A percentile compares a stretch with the other conserved stretches of the same genome.
Evolutionary conservation across 495 filamentous ascomycete species (phyloP).

Genomic region (Penicillium pulvis): DNA sequence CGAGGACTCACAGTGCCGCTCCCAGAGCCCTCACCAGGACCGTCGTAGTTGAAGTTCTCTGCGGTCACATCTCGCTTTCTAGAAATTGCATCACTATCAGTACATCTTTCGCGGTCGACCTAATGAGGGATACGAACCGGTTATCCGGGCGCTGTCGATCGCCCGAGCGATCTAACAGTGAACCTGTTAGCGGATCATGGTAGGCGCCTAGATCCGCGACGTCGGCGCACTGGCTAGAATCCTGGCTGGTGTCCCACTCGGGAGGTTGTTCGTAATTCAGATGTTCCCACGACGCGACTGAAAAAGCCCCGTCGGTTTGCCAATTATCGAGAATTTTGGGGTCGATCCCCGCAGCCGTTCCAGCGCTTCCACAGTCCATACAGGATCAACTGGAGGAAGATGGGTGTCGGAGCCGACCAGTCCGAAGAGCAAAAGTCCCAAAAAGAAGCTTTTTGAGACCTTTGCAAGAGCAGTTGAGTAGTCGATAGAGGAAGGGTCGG

Average conservation of each 20-base stretch:
- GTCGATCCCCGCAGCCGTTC: conserved; percentile 50
- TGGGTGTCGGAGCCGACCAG: conserved; percentile 16
- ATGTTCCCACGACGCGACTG: conserved; percentile 46
- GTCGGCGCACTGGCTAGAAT: conserved; percentile 46
- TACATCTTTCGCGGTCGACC: not conserved
- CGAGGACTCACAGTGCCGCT: conserved; percentile 47
- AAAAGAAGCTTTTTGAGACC: conserved; percentile 13
- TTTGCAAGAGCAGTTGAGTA: conserved; percentile 22
- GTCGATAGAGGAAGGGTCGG: not conserved
- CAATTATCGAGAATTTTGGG: conserved; percentile 52
- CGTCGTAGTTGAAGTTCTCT: conserved; percentile 40
- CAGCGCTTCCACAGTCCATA: conserved; percentile 50
- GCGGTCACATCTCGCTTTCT: conserved; percentile 33
- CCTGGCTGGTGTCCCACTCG: conserved; percentile 50
- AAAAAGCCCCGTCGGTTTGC: conserved; percentile 43
- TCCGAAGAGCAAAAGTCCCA: conserved; percentile 6
- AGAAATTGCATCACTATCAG: not conserved
- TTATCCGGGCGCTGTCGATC: conserved; percentile 29
- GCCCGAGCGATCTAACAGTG: conserved; percentile 28
- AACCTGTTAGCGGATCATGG: conserved; percentile 33
- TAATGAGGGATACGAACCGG: conserved; percentile 26
- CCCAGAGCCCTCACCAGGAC: conserved; percentile 35
- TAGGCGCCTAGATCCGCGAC: conserved; percentile 38
- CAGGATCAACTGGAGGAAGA: conserved; percentile 31
- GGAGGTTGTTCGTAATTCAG: conserved; percentile 42